Evolutionary conservation across 1,284 basidiomycete genomes (phyloP).

Genomic region (Dichomitus squalens): DNA sequence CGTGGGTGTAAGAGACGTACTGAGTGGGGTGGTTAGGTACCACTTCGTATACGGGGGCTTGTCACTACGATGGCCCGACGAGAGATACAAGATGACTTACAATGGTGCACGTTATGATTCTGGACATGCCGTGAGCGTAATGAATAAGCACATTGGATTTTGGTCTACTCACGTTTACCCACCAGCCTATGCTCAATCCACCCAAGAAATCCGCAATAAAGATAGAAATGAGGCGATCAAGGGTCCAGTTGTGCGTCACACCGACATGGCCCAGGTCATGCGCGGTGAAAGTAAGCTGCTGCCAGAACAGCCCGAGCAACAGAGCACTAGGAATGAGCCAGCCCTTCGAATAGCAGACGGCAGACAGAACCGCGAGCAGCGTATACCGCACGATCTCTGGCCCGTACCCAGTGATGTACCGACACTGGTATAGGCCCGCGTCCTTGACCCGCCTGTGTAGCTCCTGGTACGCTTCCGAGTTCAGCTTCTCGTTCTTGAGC

Average conservation of each 20-base stretch:
- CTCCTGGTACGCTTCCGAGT: constrained; percentile 80
- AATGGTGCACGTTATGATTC: constrained; percentile 98
- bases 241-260: constrained; percentile 86
- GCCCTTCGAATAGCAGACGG: constrained; percentile 60
- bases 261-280: constrained; percentile 97
- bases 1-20: constrained; percentile 45
- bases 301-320: constrained; percentile 89
- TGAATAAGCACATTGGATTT: not conserved
- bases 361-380: constrained; percentile 61
- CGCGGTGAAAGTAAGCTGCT: constrained; percentile 90
- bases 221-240: constrained; percentile 83
- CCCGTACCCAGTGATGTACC: constrained; percentile 87
- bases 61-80: constrained; percentile 4
- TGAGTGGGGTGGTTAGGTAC: constrained; percentile 98
- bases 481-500: constrained; percentile 63
- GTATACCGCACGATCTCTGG: constrained; percentile 83
- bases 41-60: constrained; percentile 48
- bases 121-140: constrained; percentile 33
- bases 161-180: constrained; percentile 81
- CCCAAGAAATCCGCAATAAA: constrained; percentile 88
- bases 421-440: constrained; percentile 86
- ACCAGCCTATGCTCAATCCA: constrained; percentile 95
- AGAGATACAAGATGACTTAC: constrained; percentile 44
- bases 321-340: constrained; percentile 77
- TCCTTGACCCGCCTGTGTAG: constrained; percentile 78